Evolutionary conservation across 2,329 filamentous ascomycete genomes (phyloP).

Genomic region (Parascedosporium putredinis): DNA sequence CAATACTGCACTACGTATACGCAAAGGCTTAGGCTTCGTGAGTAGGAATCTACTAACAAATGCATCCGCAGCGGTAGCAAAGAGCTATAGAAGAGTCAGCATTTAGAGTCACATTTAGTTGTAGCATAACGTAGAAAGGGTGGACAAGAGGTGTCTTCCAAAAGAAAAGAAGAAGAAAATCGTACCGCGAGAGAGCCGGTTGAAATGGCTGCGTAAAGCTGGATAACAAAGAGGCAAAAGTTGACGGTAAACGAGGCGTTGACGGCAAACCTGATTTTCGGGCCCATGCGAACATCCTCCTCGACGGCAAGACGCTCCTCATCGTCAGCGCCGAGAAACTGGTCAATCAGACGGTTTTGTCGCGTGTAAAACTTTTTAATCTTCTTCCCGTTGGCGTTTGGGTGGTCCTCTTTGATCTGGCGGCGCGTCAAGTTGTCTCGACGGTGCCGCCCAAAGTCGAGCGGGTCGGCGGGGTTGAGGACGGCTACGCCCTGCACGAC

Average conservation of each 20-base stretch:
- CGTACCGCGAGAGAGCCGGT: constrained; percentile 43
- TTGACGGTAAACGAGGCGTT: constrained; percentile 40
- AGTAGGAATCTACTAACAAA: constrained; percentile 30
- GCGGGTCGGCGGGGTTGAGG: constrained; percentile 20
- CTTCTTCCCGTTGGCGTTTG: constrained; percentile 30
- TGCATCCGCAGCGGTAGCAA: constrained; percentile 56
- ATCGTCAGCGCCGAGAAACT: constrained; percentile 43
- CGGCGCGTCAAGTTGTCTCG: constrained; percentile 16
- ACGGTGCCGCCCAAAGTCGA: constrained; percentile 29
- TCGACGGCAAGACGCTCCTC: constrained; percentile 41
- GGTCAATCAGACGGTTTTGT: constrained; percentile 38
- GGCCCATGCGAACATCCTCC: constrained; percentile 38
- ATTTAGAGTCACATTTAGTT: too few species aligned
- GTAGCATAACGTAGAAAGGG: too few species aligned
- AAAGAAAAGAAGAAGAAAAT: background rate
- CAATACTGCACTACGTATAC: too few species aligned
- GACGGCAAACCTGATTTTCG: constrained; percentile 42
- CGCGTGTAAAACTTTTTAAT: constrained; percentile 36
- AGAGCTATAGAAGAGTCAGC: constrained; percentile 27
- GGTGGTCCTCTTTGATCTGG: constrained; percentile 25
- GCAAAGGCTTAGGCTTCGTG: too few species aligned
- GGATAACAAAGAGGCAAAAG: constrained; percentile 45
- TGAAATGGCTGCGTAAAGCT: constrained; percentile 46
- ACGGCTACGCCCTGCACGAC: background rate
- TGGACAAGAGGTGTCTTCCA: background rate